A percentile compares a stretch with the other conserved stretches of the same genome.
These are phyloP conservation scores for Geranomyces variabilis DNA, from an alignment of 192 early-diverging fungal genomes.

Conservation along the genomic window DNA sequence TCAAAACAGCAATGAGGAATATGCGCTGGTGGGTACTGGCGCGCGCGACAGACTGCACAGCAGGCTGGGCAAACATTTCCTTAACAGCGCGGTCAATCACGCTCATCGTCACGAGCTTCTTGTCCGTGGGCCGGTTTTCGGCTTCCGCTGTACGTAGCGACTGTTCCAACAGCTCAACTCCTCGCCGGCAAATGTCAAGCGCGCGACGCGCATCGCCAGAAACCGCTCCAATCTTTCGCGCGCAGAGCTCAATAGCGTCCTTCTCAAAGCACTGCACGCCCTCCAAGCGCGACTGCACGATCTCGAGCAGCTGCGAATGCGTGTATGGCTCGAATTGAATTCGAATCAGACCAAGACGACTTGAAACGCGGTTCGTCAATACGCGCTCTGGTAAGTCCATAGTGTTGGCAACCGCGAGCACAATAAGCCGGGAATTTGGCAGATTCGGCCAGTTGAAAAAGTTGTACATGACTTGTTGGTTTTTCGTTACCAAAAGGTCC, in stretches of 20 bases:
- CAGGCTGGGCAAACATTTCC: constrained; percentile 84
- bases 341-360: constrained; percentile 84
- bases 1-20: constrained; percentile 75
- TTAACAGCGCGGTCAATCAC: constrained; percentile 79
- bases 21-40: constrained; percentile 85
- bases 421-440: constrained; percentile 79
- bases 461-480: constrained; percentile 95
- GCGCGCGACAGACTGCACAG: constrained; percentile 70
- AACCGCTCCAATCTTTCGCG: constrained; percentile 94
- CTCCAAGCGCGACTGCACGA: constrained; percentile 83
- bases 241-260: constrained; percentile 92
- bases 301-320: constrained; percentile 78
- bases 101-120: constrained; percentile 26
- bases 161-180: constrained; percentile 38
- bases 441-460: constrained; percentile 98
- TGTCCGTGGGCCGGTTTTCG: neutral
- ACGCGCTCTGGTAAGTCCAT: constrained; percentile 97
- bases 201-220: constrained; percentile 94
- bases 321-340: constrained; percentile 95
- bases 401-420: constrained; percentile 96
- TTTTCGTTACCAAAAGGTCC: constrained; percentile 89
- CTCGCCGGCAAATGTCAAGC: constrained; percentile 87
- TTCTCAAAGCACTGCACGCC: constrained; percentile 67
- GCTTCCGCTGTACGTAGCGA: constrained; percentile 6
- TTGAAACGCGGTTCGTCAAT: constrained; percentile 85